Base-by-base conservation (phyloP, 169 alveolate genomes). In the Plasmodium blacklocki region DNA sequence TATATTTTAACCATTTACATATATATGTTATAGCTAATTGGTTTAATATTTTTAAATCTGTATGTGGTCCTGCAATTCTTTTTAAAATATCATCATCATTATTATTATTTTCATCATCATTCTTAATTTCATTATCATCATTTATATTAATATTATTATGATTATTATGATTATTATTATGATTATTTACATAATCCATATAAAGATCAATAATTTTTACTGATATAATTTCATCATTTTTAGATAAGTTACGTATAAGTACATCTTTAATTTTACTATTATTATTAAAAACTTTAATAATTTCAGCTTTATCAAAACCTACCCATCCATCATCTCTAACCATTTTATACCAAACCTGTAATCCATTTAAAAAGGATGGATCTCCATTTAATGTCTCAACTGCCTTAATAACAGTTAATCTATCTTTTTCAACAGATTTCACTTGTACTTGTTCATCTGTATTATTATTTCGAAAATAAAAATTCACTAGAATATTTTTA, bases 1-100 rank as follows among this genome's bases (percentile, higher is more conserved):
- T 96, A 88, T 94, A 95, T 88, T 95, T 95, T 32, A 95, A 92
- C 97, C 97, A 95, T 64, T 94, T 95, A 49, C 96, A 93, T 12
- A 95, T 88, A 89, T 95, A 93, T 12, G 97, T 95, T 43, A 95
- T 63, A 6, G 97, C 94, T 50, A 95, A 89, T 54, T 95, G 97
- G 73, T 95, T 95, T 6, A 95, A 90, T 32, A 95, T 88, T 49
- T 92, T 88, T 29, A 93, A 91, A 39, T 94, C 96, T 1, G 97
- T 96, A 59, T 93, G 96, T 70, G 94, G 96, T 1, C 97, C 97
- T 19, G 96, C 92, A 43, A 56, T 58, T 62, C n/a, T 72, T 56
- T 32, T 72, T 59, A 78, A 62, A 1, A 70, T 66, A 59, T 85
- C 86, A 32, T 73, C 72, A 54, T 59, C 93, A 60, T 88, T 47